A percentile compares a stretch with the other conserved stretches of the same genome.
phyloP scores from a whole-genome alignment of 1,139 yeast genomes.

The Pichia norvegensis region DNA sequence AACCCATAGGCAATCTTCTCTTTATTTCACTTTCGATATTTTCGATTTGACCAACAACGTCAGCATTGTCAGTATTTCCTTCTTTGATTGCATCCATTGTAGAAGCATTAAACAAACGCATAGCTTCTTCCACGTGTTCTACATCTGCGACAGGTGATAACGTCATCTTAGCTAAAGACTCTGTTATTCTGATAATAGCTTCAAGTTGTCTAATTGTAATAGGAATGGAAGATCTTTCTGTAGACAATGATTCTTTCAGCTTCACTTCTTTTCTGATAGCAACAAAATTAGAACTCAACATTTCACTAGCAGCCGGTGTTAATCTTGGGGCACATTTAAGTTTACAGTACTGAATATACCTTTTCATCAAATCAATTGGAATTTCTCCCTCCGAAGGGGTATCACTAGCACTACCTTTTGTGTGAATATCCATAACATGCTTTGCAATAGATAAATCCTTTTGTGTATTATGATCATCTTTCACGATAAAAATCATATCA shows the following conservation, averaged over 20 bases:
- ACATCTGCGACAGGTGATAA: constrained; percentile 79
- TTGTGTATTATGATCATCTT: constrained; percentile 84
- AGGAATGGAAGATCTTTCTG: constrained; percentile 91
- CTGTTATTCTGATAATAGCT: constrained; percentile 94
- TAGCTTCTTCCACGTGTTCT: constrained; percentile 92
- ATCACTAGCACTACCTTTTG: constrained; percentile 54
- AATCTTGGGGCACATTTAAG: constrained; percentile 88
- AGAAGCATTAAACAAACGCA: constrained; percentile 88
- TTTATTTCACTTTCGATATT: constrained; percentile 78
- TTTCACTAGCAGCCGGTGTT: constrained; percentile 83
- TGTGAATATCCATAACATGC: constrained; percentile 92
- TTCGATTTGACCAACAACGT: constrained; percentile 56
- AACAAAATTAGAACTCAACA: constrained; percentile 89
- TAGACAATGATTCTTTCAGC: constrained; percentile 69
- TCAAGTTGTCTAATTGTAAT: constrained; percentile 96
- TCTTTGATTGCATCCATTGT: constrained; percentile 91
- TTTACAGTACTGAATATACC: constrained; percentile 87
- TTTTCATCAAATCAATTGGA: constrained; percentile 82
- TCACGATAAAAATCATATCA: constrained; percentile 96
- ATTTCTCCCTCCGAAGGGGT: constrained; percentile 73
- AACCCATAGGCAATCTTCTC: constrained; percentile 90
- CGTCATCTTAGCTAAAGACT: constrained; percentile 82
- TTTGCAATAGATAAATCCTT: constrained; percentile 87
- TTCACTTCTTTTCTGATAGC: constrained; percentile 81
- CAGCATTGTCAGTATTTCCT: constrained; percentile 42